Evolutionary conservation across 768 basidiomycete genomes (phyloP).

Genomic region (Termitomyces sp.): DNA sequence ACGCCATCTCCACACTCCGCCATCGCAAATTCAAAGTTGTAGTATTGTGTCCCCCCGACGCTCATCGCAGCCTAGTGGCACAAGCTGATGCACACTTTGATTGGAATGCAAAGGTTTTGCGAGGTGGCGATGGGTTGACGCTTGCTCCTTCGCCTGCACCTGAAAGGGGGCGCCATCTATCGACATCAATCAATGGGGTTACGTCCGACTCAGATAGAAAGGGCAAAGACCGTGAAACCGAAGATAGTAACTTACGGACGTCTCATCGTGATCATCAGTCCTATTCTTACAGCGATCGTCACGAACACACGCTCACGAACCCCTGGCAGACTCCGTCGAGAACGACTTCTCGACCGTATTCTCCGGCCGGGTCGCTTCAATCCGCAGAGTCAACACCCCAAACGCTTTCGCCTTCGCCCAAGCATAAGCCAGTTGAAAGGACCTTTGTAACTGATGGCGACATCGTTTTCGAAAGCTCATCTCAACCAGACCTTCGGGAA

Average conservation of each 20-base stretch:
- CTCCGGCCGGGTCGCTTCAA: conserved; percentile 11
- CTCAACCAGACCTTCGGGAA: conserved; percentile 11
- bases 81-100: conserved; percentile 45
- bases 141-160: conserved; percentile 4
- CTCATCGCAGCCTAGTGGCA: conserved; percentile 31
- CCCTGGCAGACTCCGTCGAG: conserved; percentile 4
- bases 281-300: not conserved
- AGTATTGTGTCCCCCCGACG: conserved; percentile 33
- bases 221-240: conserved; percentile 3
- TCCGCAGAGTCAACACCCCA: conserved; percentile 14
- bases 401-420: not conserved
- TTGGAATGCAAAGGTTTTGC: conserved; percentile 39
- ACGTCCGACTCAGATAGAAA: not conserved
- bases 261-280: not conserved
- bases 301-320: not conserved
- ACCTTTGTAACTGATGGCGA: conserved; percentile 13
- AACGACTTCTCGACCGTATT: conserved; percentile 9
- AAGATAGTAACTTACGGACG: not conserved
- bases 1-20: conserved; percentile 36
- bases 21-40: conserved; percentile 33
- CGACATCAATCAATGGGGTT: not conserved
- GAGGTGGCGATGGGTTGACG: not conserved
- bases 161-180: not conserved
- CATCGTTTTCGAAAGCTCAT: conserved; percentile 11
- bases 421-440: conserved; percentile 4